phyloP scores from a whole-genome alignment of 495 filamentous ascomycete genomes.

The Rostrohypoxylon terebratum region DNA sequence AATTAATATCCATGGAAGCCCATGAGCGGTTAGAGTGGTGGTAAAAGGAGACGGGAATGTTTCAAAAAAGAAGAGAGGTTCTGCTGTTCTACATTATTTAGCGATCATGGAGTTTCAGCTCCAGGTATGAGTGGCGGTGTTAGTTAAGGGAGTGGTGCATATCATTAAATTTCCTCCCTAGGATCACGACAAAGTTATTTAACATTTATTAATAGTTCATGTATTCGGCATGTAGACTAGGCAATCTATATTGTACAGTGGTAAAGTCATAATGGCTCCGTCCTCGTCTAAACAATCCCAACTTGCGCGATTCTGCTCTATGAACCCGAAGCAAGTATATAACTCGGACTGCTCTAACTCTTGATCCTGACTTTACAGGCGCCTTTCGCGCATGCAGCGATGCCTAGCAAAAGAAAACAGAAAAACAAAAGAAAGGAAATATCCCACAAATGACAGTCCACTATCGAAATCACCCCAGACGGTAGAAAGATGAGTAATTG shows the following conservation, averaged over 20 bases:
- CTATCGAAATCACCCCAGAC: not conserved
- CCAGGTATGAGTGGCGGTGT: not conserved
- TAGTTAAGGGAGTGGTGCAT: not conserved
- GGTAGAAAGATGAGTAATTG: not conserved
- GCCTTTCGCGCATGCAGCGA: not conserved
- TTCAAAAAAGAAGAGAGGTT: not conserved
- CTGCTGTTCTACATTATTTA: not conserved
- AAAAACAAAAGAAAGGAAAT: not conserved
- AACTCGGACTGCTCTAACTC: not conserved
- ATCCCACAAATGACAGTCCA: not conserved
- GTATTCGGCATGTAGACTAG: not conserved
- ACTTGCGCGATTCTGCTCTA: not conserved
- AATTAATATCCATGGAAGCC: not conserved
- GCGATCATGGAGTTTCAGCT: not conserved
- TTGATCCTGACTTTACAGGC: not conserved
- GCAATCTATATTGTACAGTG: slow-evolving; percentile 4
- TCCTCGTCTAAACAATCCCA: not conserved
- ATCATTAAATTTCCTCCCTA: not conserved
- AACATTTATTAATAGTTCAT: not conserved
- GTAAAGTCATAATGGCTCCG: not conserved
- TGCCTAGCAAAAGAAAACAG: not conserved
- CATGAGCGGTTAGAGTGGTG: not conserved
- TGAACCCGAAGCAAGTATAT: not conserved
- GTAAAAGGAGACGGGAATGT: no score
- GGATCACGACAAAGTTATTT: not conserved